Base-by-base conservation (phyloP, 805 yeast genomes). In the Blastobotrys peoriensis region DNA sequence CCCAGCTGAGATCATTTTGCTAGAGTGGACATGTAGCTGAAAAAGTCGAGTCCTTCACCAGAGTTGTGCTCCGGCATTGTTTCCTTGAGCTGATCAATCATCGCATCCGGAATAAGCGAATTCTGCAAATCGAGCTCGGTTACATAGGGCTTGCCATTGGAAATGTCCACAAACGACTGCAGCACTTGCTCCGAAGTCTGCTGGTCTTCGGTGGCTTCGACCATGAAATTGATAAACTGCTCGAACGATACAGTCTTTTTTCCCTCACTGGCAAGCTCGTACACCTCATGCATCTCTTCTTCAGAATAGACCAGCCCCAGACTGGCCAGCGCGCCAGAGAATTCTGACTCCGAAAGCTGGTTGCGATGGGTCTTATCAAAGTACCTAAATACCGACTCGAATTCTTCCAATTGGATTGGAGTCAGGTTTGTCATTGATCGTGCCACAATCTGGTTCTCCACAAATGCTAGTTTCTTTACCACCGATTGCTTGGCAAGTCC, bases 311-410 rank as follows among this genome's bases (percentile, higher is more conserved):
- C 63, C 1, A 69, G 63, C 18, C 74, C 74, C 19, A 73, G 56
- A 34, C 66, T 58, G n/a, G 65, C 64, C 46, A 74, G 54, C 2
- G 75, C 72, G 0, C 66, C 67, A 2, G 63, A 57, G 47, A 74
- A 75, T 53, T 74, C 78, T 8, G 48, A 40, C 44, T 68, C 68
- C 27, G 63, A 61, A 43, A 74, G 56, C 28, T 63, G 58, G 33
- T 65, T 63, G 44, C 66, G 67, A 38, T 60, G 60, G 1, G 66
- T 63, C 25, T 55, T 59, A 47, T 64, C 69, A 47, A 68, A 68
- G 46, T 65, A 67, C 8, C 71, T 55, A 48, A 75, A 74, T 13
- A 71, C 66, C 3, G 68, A 54, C 48, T 70, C 74, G 51, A 69
- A 69, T 43, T 71, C 74, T 36, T 66, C 71, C 17, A 66, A 49